Evolutionary conservation across 345 rosid genomes (phyloP), one percentile per base, ranked within the genome.

Genomic region (Acer yangbiense): DNA sequence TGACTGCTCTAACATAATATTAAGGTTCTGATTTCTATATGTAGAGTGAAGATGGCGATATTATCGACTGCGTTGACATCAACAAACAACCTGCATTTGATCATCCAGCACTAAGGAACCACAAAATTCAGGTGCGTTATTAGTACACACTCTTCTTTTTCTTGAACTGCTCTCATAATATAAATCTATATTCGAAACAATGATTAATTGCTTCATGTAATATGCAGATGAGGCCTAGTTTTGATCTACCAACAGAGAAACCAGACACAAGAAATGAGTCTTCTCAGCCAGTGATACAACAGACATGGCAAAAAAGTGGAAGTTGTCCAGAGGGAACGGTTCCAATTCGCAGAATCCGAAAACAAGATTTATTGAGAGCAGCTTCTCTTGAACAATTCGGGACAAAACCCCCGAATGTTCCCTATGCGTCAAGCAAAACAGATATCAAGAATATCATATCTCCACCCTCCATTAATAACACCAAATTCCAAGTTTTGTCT

Each of bases 1-100:
- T 65, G 8, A 39, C 18, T 68, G 55, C 8, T 55, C 2, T 44
- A 25, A 65, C 43, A 35, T 13, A 9, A 66, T 55, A 65, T 54
- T 55, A 68, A 16, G 44, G 39, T 35, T 35, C 39, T 35, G 6
- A 35, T 9, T 43, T 11, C 57, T 67, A 63, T 11, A 1, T 76
- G 67, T 70, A 87, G 92, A 88, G 87, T 16, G 84, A 82, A 80
- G 90, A 87, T 69, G 94, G 92, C 18, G 91, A 89, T 75, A 76
- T 86, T 12, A 87, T 87, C 20, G 91, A 87, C 39, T 89, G 90
- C 41, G 76, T 90, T 6, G 82, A 87, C 68, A 80, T 89, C 55
- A 69, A 86, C 71, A 86, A 80, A 54, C 94, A 90, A 73, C 88
- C 80, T 43, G 87, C 92, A 62, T 87, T 90, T 10, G 90, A 88